phyloP scores from a whole-genome alignment of 768 basidiomycete genomes.

The Neoboletus brunneissimus region DNA sequence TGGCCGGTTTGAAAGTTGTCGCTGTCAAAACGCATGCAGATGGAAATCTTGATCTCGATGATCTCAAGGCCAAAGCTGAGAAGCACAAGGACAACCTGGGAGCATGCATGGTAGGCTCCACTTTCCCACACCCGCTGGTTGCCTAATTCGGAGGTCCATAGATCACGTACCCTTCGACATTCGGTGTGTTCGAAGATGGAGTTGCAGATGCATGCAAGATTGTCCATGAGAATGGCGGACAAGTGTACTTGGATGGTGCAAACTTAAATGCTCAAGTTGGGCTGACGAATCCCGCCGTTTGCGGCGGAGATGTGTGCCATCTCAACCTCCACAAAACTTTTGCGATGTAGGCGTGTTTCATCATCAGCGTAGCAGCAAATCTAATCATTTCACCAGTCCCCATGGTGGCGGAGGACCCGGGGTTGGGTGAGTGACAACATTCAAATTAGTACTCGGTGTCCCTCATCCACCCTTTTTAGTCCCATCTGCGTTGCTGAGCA shows the following conservation, averaged over 20 bases:
- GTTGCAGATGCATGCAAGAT: conserved; percentile 88
- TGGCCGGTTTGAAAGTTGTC: conserved; percentile 97
- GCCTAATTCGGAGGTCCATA: conserved; percentile 29
- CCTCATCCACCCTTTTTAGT: conserved; percentile 33
- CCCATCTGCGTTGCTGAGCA: conserved; percentile 95
- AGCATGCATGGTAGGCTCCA: conserved; percentile 79
- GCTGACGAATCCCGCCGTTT: conserved; percentile 87
- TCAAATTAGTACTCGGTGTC: not conserved
- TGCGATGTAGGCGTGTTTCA: conserved; percentile 63
- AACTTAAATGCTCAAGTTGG: conserved; percentile 95
- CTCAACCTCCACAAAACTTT: conserved; percentile 99
- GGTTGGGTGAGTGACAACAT: conserved; percentile 63
- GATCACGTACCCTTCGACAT: conserved; percentile 98
- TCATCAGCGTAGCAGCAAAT: not conserved
- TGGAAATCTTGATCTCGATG: conserved; percentile 86
- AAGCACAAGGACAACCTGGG: conserved; percentile 90
- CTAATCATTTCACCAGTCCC: conserved; percentile 49
- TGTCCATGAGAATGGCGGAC: conserved; percentile 92
- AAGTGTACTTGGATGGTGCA: conserved; percentile 95
- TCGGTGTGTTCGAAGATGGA: conserved; percentile 95
- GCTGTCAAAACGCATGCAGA: conserved; percentile 86
- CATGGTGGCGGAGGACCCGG: conserved; percentile 98
- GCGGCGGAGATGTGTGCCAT: conserved; percentile 97
- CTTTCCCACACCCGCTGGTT: conserved; percentile 8
- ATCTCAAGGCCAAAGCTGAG: conserved; percentile 84